These are phyloP conservation scores for Paramarasmius palmivorus DNA, from an alignment of 1,284 basidiomycete species.

Conservation along the genomic window DNA sequence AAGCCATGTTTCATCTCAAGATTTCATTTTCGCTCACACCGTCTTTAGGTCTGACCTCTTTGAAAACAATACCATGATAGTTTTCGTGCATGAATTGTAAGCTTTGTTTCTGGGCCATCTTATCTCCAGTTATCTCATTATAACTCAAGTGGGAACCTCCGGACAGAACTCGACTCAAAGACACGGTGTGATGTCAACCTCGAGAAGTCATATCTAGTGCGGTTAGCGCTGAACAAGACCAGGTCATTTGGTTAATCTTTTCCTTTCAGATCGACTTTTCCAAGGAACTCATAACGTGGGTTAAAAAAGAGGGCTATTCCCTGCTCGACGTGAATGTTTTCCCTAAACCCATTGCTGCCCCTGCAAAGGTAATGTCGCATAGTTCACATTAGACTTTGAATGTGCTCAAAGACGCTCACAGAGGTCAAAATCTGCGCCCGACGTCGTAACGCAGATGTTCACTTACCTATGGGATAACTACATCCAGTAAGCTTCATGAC, in stretches of 20 bases:
- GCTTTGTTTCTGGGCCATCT: slow-evolving; percentile 26
- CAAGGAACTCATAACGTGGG: slow-evolving; percentile 79
- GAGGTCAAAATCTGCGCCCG: slow-evolving; percentile 2
- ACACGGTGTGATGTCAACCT: slow-evolving; percentile 73
- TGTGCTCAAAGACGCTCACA: neutral
- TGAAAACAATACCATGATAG: slow-evolving; percentile 68
- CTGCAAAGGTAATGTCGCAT: slow-evolving; percentile 30
- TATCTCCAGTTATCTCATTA: neutral
- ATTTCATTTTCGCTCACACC: slow-evolving; percentile 4
- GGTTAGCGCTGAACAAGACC: slow-evolving; percentile 8
- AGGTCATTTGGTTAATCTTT: slow-evolving; percentile 3
- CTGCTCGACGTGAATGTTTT: slow-evolving; percentile 89
- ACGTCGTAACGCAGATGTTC: slow-evolving; percentile 38
- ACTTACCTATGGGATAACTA: slow-evolving; percentile 96
- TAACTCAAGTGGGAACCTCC: slow-evolving; percentile 76
- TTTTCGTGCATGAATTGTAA: slow-evolving; percentile 93
- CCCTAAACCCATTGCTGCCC: slow-evolving; percentile 55
- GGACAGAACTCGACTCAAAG: slow-evolving; percentile 75
- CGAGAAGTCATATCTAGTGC: slow-evolving; percentile 82
- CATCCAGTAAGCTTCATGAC: slow-evolving; percentile 63
- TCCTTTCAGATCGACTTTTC: slow-evolving; percentile 79
- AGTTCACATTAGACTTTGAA: neutral
- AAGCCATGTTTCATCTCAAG: slow-evolving; percentile 32
- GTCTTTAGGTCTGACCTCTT: slow-evolving; percentile 59
- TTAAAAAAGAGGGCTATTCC: slow-evolving; percentile 62